Percentiles rank a stretch among this genome's conserved stretches.
phyloP scores from a whole-genome alignment of 148 eudicot genomes.

The Arctostaphylos glauca region DNA sequence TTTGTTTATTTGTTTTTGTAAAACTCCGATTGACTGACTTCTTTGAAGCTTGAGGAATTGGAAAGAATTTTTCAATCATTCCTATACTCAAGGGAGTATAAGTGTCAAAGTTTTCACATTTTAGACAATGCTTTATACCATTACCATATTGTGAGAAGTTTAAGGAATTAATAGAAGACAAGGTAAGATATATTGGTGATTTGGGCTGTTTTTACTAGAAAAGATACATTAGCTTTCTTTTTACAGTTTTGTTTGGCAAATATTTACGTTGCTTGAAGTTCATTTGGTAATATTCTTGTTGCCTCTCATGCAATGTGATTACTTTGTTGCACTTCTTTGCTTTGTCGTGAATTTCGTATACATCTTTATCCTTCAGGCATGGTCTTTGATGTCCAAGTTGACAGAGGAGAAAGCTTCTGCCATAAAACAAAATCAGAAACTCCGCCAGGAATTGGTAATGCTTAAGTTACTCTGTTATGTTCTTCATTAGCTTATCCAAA shows the following conservation, averaged over 20 bases:
- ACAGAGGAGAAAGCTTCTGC: constrained; percentile 75
- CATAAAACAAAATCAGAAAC: constrained; percentile 70
- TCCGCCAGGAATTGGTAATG: constrained; percentile 55
- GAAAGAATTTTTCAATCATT: not conserved
- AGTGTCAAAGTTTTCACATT: not conserved
- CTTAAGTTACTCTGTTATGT: not conserved
- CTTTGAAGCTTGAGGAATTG: not conserved
- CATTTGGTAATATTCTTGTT: not conserved
- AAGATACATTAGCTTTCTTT: not conserved
- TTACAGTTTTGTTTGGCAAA: not conserved
- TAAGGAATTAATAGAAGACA: not conserved
- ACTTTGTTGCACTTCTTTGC: not conserved
- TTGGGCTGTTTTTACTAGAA: not conserved
- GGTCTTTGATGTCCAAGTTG: constrained; percentile 63
- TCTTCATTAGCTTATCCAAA: constrained; percentile 5
- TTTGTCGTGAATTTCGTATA: not conserved
- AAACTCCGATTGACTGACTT: not conserved
- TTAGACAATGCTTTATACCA: not conserved
- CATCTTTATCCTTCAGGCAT: constrained; percentile 32
- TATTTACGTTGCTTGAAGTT: not conserved
- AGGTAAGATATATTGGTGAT: not conserved
- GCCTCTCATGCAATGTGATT: not conserved
- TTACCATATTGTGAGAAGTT: not conserved
- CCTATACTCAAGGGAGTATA: not conserved
- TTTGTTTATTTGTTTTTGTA: not conserved